Conservation (phyloP, 2,329 filamentous ascomycete genomes). For the Pseudogymnoascus sp. region DNA sequence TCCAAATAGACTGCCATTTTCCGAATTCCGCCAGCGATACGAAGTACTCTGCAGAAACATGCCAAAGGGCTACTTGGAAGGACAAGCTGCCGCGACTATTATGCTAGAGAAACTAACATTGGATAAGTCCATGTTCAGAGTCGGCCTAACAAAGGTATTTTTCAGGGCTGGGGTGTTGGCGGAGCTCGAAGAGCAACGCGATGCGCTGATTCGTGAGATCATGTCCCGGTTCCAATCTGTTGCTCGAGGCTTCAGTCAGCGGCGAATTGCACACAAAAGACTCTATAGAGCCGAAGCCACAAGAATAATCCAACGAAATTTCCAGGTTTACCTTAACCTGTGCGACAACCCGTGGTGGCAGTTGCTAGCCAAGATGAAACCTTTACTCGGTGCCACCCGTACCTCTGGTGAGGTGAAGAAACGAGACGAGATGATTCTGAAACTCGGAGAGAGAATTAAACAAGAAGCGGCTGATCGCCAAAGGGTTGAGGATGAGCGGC, state of each 20-base stretch:
- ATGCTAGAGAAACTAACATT: conserved; percentile 86
- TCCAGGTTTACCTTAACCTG: conserved; percentile 82
- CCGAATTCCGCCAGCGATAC: conserved; percentile 91
- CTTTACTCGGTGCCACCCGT: conserved; percentile 81
- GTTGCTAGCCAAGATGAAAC: conserved; percentile 89
- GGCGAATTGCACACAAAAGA: conserved; percentile 83
- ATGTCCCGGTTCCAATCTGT: conserved; percentile 90
- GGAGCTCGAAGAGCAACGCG: conserved; percentile 91
- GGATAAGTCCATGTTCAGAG: conserved; percentile 79
- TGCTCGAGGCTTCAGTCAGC: conserved; percentile 80
- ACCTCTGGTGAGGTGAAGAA: conserved; percentile 92
- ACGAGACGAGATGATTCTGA: conserved; percentile 84
- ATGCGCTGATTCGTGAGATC: conserved; percentile 86
- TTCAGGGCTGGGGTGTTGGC: conserved; percentile 94
- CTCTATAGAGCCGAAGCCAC: conserved; percentile 93
- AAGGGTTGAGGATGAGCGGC: conserved; percentile 81
- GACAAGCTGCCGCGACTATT: conserved; percentile 72
- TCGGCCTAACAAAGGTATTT: conserved; percentile 95
- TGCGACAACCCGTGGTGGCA: conserved; percentile 97
- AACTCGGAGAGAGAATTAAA: conserved; percentile 76
- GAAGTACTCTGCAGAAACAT: conserved; percentile 86
- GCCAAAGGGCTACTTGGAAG: conserved; percentile 85
- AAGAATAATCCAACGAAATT: conserved; percentile 88
- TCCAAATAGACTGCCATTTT: conserved; percentile 83
- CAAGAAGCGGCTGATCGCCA: conserved; percentile 66